Evolutionary conservation across 345 rosid genomes (phyloP), one percentile per base, ranked within the genome.

Genomic region (Alliaria petiolata): DNA sequence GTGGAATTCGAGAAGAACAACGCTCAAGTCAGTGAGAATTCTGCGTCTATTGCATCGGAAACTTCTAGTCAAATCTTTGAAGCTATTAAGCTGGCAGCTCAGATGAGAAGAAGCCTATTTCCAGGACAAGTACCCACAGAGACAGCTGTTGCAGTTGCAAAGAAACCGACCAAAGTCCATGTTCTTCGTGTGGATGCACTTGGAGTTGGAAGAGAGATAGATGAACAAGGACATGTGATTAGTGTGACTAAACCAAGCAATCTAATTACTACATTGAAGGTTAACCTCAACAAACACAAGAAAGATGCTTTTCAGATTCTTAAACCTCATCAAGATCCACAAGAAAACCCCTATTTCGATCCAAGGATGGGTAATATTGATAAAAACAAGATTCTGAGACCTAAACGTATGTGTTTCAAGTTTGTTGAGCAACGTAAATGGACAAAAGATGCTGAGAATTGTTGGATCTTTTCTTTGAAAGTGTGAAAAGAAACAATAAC

Each of bases 361-460:
- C 63, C 62, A 6, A 78, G 83, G 57, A 93, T 91, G 97, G 97
- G 97, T 61, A 74, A 40, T 40, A 14, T 93, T 31, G 74, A 91
- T 77, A 87, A 87, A 70, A 79, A 49, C 76, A 91, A 93, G 78
- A 81, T 91, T 53, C 71, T 89, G 77, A 86, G 98, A 75, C 97
- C 97, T 58, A 93, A 91, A 76, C 78, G 91, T 62, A 85, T 86
- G 92, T 70, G 71, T 46, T 89, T 93, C 76, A 92, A 84, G 87
- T 93, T 93, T 85, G 97, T 93, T 59, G 95, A 91, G 82, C 95
- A 93, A 82, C 97, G 96, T 8, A 91, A 85, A 82, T 93, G 98
- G 98, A 79, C 92, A 2, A 89, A 80, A 79, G 98, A 93, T 25
- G 97, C 98, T 39, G 96, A 93, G 79, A 80, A 70, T n/a, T n/a